Percentiles rank a stretch among this genome's conserved stretches.
Conservation (phyloP, 1,284 basidiomycete genomes). For the Cutaneotrichosporon cutaneum region DNA sequence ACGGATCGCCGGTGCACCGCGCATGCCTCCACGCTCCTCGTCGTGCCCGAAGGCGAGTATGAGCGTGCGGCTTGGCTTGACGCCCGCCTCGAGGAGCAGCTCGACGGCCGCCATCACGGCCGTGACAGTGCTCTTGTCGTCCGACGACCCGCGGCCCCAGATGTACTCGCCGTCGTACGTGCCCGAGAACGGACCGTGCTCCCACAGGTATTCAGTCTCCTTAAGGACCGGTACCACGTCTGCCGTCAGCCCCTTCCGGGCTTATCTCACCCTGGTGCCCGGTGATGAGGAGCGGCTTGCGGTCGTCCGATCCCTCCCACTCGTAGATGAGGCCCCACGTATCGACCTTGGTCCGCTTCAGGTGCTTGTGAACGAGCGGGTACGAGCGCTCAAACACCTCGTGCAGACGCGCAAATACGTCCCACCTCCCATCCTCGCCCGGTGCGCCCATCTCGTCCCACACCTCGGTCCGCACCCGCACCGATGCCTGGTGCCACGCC, state of each 20-base stretch:
- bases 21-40: constrained; percentile 38
- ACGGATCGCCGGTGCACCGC: constrained; percentile 49
- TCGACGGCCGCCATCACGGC: constrained; percentile 53
- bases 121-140: constrained; percentile 51
- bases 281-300: constrained; percentile 49
- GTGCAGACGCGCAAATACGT: constrained; percentile 48
- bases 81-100: constrained; percentile 42
- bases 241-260: constrained; percentile 55
- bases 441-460: constrained; percentile 51
- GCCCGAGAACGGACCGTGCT: constrained; percentile 53
- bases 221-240: constrained; percentile 62
- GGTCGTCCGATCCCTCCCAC: constrained; percentile 28
- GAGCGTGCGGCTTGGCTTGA: constrained; percentile 45
- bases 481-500: constrained; percentile 20
- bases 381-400: constrained; percentile 42
- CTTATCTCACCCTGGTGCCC: constrained; percentile 55
- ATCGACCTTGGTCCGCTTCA: constrained; percentile 40
- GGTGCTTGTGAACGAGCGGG: constrained; percentile 42
- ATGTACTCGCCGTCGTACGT: constrained; percentile 47
- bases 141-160: constrained; percentile 50
- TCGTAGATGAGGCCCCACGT: constrained; percentile 54
- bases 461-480: constrained; percentile 34
- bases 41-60: constrained; percentile 50
- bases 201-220: constrained; percentile 60
- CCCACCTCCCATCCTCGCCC: constrained; percentile 49